phyloP scores from a whole-genome alignment of 2,329 filamentous ascomycete species.

The Aspergillus sp. region DNA sequence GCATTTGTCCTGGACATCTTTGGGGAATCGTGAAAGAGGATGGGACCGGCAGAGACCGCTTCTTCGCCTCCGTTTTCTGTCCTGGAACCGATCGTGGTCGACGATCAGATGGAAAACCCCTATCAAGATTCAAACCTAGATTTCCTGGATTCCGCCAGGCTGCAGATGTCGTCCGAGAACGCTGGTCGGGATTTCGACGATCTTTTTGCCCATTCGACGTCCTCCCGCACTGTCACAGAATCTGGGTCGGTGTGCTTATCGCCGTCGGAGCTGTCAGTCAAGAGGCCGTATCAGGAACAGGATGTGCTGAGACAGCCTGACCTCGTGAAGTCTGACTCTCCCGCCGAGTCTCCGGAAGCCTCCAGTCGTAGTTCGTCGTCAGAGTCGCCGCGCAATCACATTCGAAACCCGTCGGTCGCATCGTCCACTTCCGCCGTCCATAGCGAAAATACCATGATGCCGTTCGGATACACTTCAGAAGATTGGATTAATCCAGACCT shows the following conservation, averaged over 20 bases:
- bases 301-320: conserved; percentile 33
- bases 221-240: conserved; percentile 26
- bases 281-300: conserved; percentile 29
- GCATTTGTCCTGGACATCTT: conserved; percentile 2
- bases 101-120: conserved; percentile 42
- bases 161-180: conserved; percentile 34
- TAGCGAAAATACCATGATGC: conserved; percentile 34
- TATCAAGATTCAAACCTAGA: conserved; percentile 43
- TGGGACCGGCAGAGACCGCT: conserved; percentile 33
- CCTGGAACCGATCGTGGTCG: conserved; percentile 41
- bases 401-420: conserved; percentile 39
- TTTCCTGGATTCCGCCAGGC: conserved; percentile 38
- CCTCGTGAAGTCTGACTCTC: conserved; percentile 35
- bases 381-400: conserved; percentile 40
- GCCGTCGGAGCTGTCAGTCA: conserved; percentile 25
- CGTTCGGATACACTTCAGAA: conserved; percentile 33
- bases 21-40: conserved; percentile 23
- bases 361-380: conserved; percentile 44
- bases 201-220: conserved; percentile 35
- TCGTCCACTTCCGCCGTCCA: conserved; percentile 41
- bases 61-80: conserved; percentile 37
- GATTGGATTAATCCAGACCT: conserved; percentile 38
- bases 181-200: conserved; percentile 43
- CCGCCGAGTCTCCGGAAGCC: conserved; percentile 44
- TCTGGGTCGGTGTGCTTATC: conserved; percentile 29